A percentile compares a stretch with the other conserved stretches of the same genome.
phyloP scores from a whole-genome alignment of 805 yeast genomes.

The Zygosaccharomyces lentus region DNA sequence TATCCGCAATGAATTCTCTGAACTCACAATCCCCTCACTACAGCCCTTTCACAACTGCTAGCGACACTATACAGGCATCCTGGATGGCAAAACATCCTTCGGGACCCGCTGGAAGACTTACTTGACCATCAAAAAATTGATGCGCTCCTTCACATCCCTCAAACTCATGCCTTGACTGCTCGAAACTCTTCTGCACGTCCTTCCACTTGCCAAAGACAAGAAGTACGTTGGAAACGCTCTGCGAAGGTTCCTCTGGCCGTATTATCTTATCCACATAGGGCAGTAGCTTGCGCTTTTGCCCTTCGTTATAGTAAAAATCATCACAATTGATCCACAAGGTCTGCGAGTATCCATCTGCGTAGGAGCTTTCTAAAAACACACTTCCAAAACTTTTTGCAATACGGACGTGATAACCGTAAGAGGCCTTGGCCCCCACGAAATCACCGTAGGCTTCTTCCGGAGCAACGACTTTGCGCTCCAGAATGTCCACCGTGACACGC shows the following conservation, averaged over 20 bases:
- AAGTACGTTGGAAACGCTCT: slow-evolving; percentile 36
- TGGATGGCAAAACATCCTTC: slow-evolving; percentile 47
- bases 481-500: slow-evolving; percentile 73
- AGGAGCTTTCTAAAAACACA: slow-evolving; percentile 66
- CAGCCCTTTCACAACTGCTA: slow-evolving; percentile 36
- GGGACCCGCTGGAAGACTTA: slow-evolving; percentile 47
- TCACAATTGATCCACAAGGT: slow-evolving; percentile 65
- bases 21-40: background rate
- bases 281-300: slow-evolving; percentile 21
- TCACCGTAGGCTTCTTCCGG: slow-evolving; percentile 67
- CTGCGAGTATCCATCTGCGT: slow-evolving; percentile 63
- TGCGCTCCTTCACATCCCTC: slow-evolving; percentile 51
- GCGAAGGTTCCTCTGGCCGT: slow-evolving; percentile 19
- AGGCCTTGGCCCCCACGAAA: slow-evolving; percentile 50
- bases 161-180: slow-evolving; percentile 45
- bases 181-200: slow-evolving; percentile 52
- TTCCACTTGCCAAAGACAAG: slow-evolving; percentile 61
- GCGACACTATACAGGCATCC: slow-evolving; percentile 61
- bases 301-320: slow-evolving; percentile 47
- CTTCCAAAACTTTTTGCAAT: slow-evolving; percentile 56
- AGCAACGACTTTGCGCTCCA: slow-evolving; percentile 58
- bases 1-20: too few relatives aligned
- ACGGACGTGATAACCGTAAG: slow-evolving; percentile 74
- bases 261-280: slow-evolving; percentile 31
- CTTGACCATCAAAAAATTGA: slow-evolving; percentile 66